These are phyloP conservation scores for Phyllosticta citribraziliensis DNA, from an alignment of 2,329 filamentous ascomycete genomes.

Conservation along the genomic window DNA sequence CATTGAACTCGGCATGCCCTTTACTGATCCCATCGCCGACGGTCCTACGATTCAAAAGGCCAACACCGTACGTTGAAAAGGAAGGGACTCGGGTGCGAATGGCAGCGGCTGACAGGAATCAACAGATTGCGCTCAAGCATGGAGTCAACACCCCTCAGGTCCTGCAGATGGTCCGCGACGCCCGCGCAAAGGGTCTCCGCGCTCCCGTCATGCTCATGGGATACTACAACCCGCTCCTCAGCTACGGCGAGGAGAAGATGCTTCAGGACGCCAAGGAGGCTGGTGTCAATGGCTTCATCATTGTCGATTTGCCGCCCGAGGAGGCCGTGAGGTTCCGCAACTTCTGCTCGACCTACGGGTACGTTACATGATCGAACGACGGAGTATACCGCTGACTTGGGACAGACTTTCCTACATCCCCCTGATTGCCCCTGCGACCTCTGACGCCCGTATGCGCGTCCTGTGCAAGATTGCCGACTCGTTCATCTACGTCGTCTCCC, in stretches of 20 bases:
- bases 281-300: conserved; percentile 91
- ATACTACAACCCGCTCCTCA: conserved; percentile 94
- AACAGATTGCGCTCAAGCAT: conserved; percentile 65
- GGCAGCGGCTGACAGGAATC: background rate
- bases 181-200: conserved; percentile 65
- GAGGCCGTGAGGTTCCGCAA: conserved; percentile 88
- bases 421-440: conserved; percentile 90
- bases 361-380: conserved; percentile 23
- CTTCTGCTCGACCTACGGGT: conserved; percentile 68
- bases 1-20: conserved; percentile 91
- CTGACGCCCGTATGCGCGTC: conserved; percentile 85
- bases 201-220: conserved; percentile 91
- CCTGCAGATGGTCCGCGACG: conserved; percentile 73
- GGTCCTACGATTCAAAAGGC: conserved; percentile 93
- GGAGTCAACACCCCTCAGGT: conserved; percentile 74
- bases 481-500: conserved; percentile 96
- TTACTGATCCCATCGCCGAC: conserved; percentile 96
- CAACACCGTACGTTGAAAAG: conserved; percentile 58
- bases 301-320: conserved; percentile 91
- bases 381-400: background rate
- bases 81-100: background rate
- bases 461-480: conserved; percentile 95
- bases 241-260: conserved; percentile 86
- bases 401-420: conserved; percentile 77
- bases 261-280: conserved; percentile 74